These are phyloP conservation scores for Porphyrellus cyaneotinctus DNA, from an alignment of 768 basidiomycete genomes.

Conservation along the genomic window DNA sequence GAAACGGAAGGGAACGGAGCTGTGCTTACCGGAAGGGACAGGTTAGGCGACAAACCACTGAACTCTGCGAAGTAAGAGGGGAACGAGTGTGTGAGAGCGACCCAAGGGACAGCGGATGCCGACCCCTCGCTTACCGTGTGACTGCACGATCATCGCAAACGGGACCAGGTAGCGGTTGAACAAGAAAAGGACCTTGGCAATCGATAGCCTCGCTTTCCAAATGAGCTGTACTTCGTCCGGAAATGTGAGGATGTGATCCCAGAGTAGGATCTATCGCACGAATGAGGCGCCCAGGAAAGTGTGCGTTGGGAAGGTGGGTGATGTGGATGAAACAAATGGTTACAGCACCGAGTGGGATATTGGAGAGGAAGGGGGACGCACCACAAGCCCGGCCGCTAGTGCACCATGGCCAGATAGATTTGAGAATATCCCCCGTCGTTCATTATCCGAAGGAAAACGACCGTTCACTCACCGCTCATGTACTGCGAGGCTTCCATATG, in stretches of 20 bases:
- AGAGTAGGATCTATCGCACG: conserved; percentile 27
- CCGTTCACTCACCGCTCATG: conserved; percentile 21
- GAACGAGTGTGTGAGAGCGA: neutral
- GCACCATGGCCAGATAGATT: conserved; percentile 1
- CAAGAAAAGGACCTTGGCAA: conserved; percentile 33
- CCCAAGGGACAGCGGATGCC: neutral
- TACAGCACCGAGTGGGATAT: neutral
- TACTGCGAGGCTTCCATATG: conserved; percentile 20
- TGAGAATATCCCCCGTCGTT: neutral
- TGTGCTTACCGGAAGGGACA: conserved; percentile 16
- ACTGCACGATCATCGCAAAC: conserved; percentile 26
- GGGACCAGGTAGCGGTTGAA: conserved; percentile 34
- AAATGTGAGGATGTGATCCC: conserved; percentile 34
- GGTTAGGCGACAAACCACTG: conserved; percentile 12
- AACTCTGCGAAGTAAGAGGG: conserved; percentile 13
- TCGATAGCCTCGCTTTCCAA: conserved; percentile 28
- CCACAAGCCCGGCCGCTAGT: conserved; percentile 25
- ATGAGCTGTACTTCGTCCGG: conserved; percentile 31
- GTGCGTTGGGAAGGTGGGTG: neutral
- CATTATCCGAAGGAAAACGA: neutral
- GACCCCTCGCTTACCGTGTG: conserved; percentile 24
- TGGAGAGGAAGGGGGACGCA: conserved; percentile 5
- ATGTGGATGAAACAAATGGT: neutral
- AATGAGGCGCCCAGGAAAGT: neutral
- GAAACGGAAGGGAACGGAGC: neutral